Evolutionary conservation across 495 filamentous ascomycete species (phyloP).

Genomic region (Talaromyces nanjingensis): DNA sequence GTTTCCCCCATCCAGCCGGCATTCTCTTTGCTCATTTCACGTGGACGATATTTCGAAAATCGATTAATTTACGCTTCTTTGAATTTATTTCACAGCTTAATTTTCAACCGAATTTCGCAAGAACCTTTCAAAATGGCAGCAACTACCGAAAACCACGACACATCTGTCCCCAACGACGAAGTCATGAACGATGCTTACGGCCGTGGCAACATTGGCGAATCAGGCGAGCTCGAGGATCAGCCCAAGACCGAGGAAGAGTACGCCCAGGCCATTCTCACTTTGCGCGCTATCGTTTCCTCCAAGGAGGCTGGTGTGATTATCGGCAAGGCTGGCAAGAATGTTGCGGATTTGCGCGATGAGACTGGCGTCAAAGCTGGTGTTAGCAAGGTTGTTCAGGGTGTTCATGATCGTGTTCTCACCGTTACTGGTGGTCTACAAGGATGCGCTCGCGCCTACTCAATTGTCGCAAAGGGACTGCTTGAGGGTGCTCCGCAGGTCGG

Average conservation of each 20-base stretch:
- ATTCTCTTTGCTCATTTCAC: neutral
- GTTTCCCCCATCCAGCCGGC: neutral
- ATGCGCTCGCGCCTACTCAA: constrained; percentile 83
- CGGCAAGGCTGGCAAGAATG: constrained; percentile 96
- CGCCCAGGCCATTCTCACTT: constrained; percentile 78
- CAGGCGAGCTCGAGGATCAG: constrained; percentile 60
- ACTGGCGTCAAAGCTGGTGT: constrained; percentile 97
- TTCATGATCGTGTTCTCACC: constrained; percentile 93
- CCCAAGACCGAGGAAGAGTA: constrained; percentile 95
- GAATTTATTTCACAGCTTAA: neutral
- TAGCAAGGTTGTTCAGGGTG: constrained; percentile 95
- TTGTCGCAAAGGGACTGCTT: constrained; percentile 83
- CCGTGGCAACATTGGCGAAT: constrained; percentile 39
- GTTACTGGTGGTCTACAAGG: constrained; percentile 83
- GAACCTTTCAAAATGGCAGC: constrained; percentile 33
- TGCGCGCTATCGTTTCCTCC: constrained; percentile 95
- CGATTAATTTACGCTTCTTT: neutral
- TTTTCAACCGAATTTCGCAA: neutral
- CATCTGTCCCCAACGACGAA: constrained; percentile 28
- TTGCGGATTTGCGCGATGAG: constrained; percentile 92
- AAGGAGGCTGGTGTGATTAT: constrained; percentile 99
- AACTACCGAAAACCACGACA: constrained; percentile 40
- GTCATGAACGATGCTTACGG: constrained; percentile 43
- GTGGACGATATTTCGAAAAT: neutral
- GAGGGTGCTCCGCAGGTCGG: constrained; percentile 92